Evolutionary conservation across 768 basidiomycete genomes (phyloP), one percentile per base, ranked within the genome.

Genomic region (Melanogaster broomeanus): DNA sequence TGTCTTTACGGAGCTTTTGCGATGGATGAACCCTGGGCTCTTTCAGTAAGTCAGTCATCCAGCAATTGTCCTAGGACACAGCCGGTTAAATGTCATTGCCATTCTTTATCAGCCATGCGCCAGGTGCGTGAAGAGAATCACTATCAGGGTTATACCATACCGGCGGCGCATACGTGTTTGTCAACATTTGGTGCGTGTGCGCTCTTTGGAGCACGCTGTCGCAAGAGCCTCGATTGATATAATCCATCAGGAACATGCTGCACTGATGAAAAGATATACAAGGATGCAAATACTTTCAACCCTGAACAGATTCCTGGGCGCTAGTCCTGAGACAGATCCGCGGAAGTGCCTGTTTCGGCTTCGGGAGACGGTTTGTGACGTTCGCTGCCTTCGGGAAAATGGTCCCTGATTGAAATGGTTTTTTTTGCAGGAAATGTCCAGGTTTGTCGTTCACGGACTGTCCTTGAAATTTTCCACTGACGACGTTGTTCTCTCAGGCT

Each of bases 221-320:
- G 31, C 12, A 31, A n/a, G 13, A 31, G 31, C 3, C 31, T 13
- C 13, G 1, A 4, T 12, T 31, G 6, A 31, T 15, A 31, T 31
- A 15, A 31, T 4, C n/a, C n/a, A 22, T 19, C 49, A 80, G 81
- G 81, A 64, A 64, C 35, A 81, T 82, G 65, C 63, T 78, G 8
- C 77, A 79, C n/a, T 51, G 75, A 83, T 59, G 72, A 75, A 9
- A 63, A 69, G 13, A 59, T 30, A 28, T 68, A 67, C 52, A 45
- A 52, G 22, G 50, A 66, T 40, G 65, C 66, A n/a, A 47, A 56
- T 12, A 24, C n/a, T 3, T 66, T 68, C 46, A 63, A 51, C 6
- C 66, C 67, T 8, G 66, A 67, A 18, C n/a, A 57, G 66, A n/a
- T 66, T 45, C 38, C 42, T 59, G 6, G 56, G 45, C 15, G 25